Conservation (phyloP, 805 yeast genomes). For the Kodamaea kakaduensis region DNA sequence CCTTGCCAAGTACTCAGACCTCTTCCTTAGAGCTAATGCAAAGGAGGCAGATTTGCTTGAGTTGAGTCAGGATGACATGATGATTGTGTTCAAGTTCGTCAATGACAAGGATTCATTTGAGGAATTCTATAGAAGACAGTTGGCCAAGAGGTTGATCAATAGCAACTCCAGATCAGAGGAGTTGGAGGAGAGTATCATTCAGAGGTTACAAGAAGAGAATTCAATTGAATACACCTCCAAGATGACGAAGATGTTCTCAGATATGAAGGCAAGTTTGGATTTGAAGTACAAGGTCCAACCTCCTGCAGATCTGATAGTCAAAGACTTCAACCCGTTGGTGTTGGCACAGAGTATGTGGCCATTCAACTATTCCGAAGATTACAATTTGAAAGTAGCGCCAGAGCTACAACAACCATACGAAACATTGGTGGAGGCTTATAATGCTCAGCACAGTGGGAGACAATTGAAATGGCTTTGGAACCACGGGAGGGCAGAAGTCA, state of each 20-base stretch:
- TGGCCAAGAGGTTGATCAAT: constrained; percentile 85
- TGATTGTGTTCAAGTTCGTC: constrained; percentile 80
- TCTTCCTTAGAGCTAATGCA: constrained; percentile 69
- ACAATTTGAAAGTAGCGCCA: constrained; percentile 55
- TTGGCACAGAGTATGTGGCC: constrained; percentile 93
- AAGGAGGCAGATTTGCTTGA: constrained; percentile 65
- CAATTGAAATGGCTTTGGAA: constrained; percentile 95
- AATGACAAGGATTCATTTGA: constrained; percentile 96
- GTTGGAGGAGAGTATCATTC: constrained; percentile 79
- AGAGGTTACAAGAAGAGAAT: constrained; percentile 82
- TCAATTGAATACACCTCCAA: constrained; percentile 90
- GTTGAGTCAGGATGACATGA: constrained; percentile 78
- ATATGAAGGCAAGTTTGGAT: constrained; percentile 79
- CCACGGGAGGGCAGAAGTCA: constrained; percentile 85
- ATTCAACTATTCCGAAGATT: constrained; percentile 42
- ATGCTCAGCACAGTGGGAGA: constrained; percentile 77
- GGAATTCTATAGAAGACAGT: constrained; percentile 80
- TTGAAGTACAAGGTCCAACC: constrained; percentile 57
- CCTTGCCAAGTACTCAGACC: constrained; percentile 85
- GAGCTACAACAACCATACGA: constrained; percentile 63
- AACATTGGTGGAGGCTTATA: constrained; percentile 65
- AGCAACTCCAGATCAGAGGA: constrained; percentile 83
- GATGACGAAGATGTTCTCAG: constrained; percentile 94
- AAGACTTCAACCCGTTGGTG: constrained; percentile 66
- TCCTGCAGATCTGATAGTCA: constrained; percentile 31